These are phyloP conservation scores for Phaeosphaeriaceae sp. DNA, from an alignment of 2,329 filamentous ascomycete genomes.

Conservation along the genomic window DNA sequence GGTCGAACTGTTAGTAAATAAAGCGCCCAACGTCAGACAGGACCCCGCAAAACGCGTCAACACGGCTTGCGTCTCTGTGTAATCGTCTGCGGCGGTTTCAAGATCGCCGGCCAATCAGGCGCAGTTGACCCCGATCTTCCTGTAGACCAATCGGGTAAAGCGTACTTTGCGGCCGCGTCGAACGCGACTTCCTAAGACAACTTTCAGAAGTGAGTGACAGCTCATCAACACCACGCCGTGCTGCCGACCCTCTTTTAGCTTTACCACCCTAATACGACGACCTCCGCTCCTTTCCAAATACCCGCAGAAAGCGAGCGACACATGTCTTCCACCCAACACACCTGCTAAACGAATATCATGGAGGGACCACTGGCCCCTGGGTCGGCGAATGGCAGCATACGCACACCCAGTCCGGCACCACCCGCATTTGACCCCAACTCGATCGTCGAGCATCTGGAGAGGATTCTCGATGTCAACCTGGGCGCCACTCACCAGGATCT, in stretches of 20 bases:
- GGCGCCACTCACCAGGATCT: slow-evolving; percentile 74
- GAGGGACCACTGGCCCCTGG: slow-evolving; percentile 51
- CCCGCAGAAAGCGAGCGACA: slow-evolving; percentile 32
- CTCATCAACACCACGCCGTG: slow-evolving; percentile 28
- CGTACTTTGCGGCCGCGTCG: slow-evolving; percentile 20
- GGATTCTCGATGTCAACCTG: slow-evolving; percentile 56
- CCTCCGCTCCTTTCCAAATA: slow-evolving; percentile 7
- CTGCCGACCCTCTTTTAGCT: slow-evolving; percentile 11
- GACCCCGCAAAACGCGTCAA: not conserved
- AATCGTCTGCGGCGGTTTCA: not conserved
- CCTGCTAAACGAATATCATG: slow-evolving; percentile 43
- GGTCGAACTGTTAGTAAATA: not conserved
- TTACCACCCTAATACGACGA: slow-evolving; percentile 7
- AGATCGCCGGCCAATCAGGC: slow-evolving; percentile 23
- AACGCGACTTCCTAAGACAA: slow-evolving; percentile 16
- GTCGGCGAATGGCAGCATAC: slow-evolving; percentile 48
- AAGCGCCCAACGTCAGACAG: not conserved
- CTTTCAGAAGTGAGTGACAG: slow-evolving; percentile 3
- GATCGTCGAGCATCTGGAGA: slow-evolving; percentile 57
- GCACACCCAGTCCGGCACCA: slow-evolving; percentile 45
- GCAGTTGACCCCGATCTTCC: slow-evolving; percentile 26
- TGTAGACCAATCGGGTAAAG: slow-evolving; percentile 15
- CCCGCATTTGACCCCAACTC: slow-evolving; percentile 55
- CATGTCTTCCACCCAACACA: slow-evolving; percentile 39
- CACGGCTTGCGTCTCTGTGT: not conserved